Evolutionary conservation across 2,329 filamentous ascomycete genomes (phyloP).

Genomic region (Stylonectria norvegica): DNA sequence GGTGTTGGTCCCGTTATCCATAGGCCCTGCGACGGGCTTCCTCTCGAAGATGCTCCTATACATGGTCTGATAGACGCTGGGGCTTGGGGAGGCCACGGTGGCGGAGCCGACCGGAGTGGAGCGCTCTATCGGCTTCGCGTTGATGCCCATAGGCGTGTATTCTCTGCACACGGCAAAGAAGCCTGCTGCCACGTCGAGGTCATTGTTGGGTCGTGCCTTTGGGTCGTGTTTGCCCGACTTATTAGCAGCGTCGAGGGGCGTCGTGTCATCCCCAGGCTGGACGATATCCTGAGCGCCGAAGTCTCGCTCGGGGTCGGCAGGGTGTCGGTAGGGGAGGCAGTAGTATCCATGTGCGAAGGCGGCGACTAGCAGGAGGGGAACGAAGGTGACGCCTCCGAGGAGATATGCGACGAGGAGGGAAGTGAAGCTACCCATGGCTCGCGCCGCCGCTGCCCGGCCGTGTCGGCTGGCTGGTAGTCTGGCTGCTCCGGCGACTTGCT

Average conservation of each 20-base stretch:
- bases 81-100: constrained; percentile 74
- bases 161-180: constrained; percentile 96
- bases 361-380: constrained; percentile 65
- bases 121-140: constrained; percentile 87
- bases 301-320: constrained; percentile 30
- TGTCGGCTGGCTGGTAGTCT: no score
- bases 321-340: constrained; percentile 56
- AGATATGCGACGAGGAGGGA: constrained; percentile 72
- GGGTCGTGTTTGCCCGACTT: constrained; percentile 57
- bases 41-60: constrained; percentile 94
- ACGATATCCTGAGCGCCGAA: constrained; percentile 42
- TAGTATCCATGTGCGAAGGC: constrained; percentile 66
- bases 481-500: no score
- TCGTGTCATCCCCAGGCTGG: constrained; percentile 62
- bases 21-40: constrained; percentile 49
- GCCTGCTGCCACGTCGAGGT: constrained; percentile 77
- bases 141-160: constrained; percentile 86
- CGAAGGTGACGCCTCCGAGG: constrained; percentile 81
- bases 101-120: constrained; percentile 73
- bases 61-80: constrained; percentile 97
- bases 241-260: constrained; percentile 59
- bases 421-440: constrained; percentile 50
- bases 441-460: no score
- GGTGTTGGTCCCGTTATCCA: constrained; percentile 46
- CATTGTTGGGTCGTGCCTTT: constrained; percentile 53